A percentile compares a stretch with the other conserved stretches of the same genome.
Conservation (phyloP, 345 rosid species). For the Eucalyptus marginata region DNA sequence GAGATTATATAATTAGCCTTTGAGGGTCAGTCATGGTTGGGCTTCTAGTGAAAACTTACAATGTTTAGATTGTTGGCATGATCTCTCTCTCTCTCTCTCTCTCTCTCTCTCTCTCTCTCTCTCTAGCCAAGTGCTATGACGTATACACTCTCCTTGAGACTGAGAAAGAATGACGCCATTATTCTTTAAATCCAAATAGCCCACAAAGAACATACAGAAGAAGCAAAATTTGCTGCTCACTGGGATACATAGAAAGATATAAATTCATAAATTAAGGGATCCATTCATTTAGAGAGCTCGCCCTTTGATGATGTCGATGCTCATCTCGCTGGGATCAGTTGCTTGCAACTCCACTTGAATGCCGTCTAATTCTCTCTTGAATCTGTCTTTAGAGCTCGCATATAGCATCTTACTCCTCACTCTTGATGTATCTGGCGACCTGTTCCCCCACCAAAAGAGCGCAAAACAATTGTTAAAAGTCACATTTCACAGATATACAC, state of each 20-base stretch:
- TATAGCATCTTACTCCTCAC: conserved; percentile 74
- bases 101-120: not conserved
- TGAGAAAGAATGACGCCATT: not conserved
- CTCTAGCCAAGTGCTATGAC: not conserved
- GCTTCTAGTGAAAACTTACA: not conserved
- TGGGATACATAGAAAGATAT: not conserved
- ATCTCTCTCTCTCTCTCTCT: not conserved
- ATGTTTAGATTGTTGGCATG: not conserved
- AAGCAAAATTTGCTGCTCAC: not conserved
- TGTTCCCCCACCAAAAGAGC: not conserved
- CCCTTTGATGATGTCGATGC: conserved; percentile 44
- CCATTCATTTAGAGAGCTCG: conserved; percentile 21
- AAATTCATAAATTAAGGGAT: not conserved
- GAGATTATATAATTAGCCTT: not conserved
- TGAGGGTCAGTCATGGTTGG: not conserved
- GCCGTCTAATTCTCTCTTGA: conserved; percentile 72
- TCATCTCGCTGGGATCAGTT: conserved; percentile 73
- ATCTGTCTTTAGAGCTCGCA: conserved; percentile 67
- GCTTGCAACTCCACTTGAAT: conserved; percentile 69
- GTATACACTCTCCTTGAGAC: not conserved
- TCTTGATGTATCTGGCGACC: conserved; percentile 61
- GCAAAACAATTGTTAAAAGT: not conserved
- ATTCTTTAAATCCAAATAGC: not conserved
- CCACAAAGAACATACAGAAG: not conserved
- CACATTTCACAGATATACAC: not conserved